Evolutionary conservation across 2,329 filamentous ascomycete species (phyloP), one percentile per base, ranked within the genome.

Genomic region (Fonsecaea nubica): DNA sequence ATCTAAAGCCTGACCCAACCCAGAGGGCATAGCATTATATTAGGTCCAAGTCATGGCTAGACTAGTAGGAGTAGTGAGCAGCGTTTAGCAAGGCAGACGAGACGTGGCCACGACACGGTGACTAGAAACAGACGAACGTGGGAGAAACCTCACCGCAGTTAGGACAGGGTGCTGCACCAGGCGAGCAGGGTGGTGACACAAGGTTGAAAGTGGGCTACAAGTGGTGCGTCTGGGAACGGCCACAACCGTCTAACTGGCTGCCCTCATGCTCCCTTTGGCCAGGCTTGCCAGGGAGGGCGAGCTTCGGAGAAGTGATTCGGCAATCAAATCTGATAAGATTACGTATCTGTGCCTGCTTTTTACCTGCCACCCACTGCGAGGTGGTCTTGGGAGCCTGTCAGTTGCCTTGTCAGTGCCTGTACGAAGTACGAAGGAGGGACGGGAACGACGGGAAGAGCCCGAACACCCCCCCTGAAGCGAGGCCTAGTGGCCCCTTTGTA

Each of bases 11-110:
- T 61, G 62, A 62, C 21, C 52, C 48, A 33, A 60, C 21, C 62
- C 60, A 52, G 58, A 32, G 32, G 45, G 54, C 68, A 67, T 67
- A 64, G 65, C 68, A 64, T 66, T 25, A 25, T 53, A 48, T 36
- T 50, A 50, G 45, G 45, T 25, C 45, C 45, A 21, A 25, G 8
- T 50, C 45, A 50, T 50, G 45, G 45, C 45, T 50, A 25, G 45
- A 21, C 15, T 9, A 21, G 15, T 42, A n/a, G 40, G 10, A 50
- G 45, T 4, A 12, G 32, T 25, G n/a, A 56, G 32, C 45, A 60
- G 32, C 25, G 25, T 25, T 25, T 21, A 40, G n/a, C 8, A 32
- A 48, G 36, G 35, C 18, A 50, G 25, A 50, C 42, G 13, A 25
- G 21, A 25, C 5, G 45, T 50, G 45, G 45, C 18, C 45, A 50